These are phyloP conservation scores for Mucor saturninus DNA, from an alignment of 371 early-diverging fungal species.

Conservation along the genomic window DNA sequence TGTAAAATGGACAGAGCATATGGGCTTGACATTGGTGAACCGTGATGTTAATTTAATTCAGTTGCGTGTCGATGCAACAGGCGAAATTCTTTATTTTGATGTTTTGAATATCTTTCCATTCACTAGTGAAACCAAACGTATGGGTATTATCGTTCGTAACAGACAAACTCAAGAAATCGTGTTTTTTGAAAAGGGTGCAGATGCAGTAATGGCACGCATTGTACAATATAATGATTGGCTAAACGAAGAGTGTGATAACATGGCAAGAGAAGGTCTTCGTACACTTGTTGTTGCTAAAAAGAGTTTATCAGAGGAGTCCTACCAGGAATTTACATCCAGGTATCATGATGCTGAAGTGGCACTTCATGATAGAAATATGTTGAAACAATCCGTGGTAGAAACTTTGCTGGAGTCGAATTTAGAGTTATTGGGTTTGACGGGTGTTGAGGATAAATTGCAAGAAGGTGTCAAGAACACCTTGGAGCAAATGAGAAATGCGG, in stretches of 20 bases:
- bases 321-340: slow-evolving; percentile 67
- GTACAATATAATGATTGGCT: slow-evolving; percentile 98
- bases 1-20: slow-evolving; percentile 93
- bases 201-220: slow-evolving; percentile 93
- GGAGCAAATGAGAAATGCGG: slow-evolving; percentile 95
- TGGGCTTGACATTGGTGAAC: slow-evolving; percentile 85
- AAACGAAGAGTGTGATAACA: slow-evolving; percentile 98
- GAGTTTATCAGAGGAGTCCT: slow-evolving; percentile 77
- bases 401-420: slow-evolving; percentile 84
- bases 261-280: slow-evolving; percentile 99
- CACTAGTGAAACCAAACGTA: slow-evolving; percentile 97
- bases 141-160: slow-evolving; percentile 96
- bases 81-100: slow-evolving; percentile 65
- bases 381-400: slow-evolving; percentile 74
- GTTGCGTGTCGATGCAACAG: slow-evolving; percentile 60
- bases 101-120: slow-evolving; percentile 97
- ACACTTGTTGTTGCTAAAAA: slow-evolving; percentile 97
- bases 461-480: slow-evolving; percentile 94
- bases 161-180: slow-evolving; percentile 68
- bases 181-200: slow-evolving; percentile 98
- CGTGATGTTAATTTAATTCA: slow-evolving; percentile 79
- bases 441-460: slow-evolving; percentile 99
- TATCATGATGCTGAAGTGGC: slow-evolving; percentile 80
- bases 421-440: slow-evolving; percentile 96
- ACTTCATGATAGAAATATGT: slow-evolving; percentile 71